Conservation (phyloP, 2,329 filamentous ascomycete genomes). For the Xylariales sp. region DNA sequence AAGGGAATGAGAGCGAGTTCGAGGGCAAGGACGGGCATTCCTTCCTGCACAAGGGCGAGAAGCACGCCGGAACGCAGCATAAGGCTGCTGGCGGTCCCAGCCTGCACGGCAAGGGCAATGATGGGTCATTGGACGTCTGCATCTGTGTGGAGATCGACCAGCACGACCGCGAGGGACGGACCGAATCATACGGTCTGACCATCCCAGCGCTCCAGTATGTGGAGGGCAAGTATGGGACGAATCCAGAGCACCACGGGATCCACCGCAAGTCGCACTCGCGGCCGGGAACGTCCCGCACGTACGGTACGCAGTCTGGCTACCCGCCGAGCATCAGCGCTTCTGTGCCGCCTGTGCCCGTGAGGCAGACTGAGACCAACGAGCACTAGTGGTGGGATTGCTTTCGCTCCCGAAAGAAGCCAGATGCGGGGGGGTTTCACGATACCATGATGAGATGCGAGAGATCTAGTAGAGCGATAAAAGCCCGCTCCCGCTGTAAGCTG, state of each 20-base stretch:
- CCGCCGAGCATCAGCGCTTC: no score
- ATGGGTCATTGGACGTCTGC: conserved; percentile 71
- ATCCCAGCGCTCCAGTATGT: conserved; percentile 62
- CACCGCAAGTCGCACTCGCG: no score
- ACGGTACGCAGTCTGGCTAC: no score
- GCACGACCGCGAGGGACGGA: conserved; percentile 73
- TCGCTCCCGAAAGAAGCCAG: no score
- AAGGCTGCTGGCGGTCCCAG: conserved; percentile 60
- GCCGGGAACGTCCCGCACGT: no score
- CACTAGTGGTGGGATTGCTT: no score
- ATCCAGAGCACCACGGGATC: conserved; percentile 16
- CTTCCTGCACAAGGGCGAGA: conserved; percentile 71
- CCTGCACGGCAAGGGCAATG: conserved; percentile 48
- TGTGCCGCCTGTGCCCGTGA: no score
- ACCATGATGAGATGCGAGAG: no score
- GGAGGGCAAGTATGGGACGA: conserved; percentile 20
- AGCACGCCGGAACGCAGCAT: conserved; percentile 73
- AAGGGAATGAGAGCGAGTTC: conserved; percentile 19
- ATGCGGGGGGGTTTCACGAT: no score
- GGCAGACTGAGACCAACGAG: no score
- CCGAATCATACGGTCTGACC: conserved; percentile 77
- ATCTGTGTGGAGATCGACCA: conserved; percentile 87
- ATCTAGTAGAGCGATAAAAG: no score
- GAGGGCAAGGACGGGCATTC: conserved; percentile 62
- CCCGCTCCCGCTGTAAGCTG: no score